These are phyloP conservation scores for Penicillium paxilli DNA, from an alignment of 495 filamentous ascomycete genomes.

Conservation along the genomic window DNA sequence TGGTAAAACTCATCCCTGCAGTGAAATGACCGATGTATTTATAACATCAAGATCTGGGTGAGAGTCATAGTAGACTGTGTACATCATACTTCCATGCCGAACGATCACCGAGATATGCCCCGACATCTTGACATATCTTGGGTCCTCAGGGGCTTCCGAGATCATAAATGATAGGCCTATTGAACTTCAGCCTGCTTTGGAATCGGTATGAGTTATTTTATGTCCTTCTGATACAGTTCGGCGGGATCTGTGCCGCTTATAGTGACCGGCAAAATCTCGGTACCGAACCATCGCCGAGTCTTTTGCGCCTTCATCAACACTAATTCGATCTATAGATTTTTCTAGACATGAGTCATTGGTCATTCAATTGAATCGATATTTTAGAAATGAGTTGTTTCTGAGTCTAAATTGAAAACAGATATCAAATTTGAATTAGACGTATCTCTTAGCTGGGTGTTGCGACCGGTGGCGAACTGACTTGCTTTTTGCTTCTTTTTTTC, in stretches of 20 bases:
- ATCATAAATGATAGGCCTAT: not conserved
- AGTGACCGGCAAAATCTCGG: conserved; percentile 14
- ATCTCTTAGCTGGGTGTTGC: not conserved
- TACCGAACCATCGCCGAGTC: conserved; percentile 14
- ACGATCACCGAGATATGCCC: conserved; percentile 17
- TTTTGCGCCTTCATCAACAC: not conserved
- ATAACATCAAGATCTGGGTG: conserved; percentile 1
- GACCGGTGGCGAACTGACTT: not conserved
- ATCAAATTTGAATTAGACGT: too few species aligned
- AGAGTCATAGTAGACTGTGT: not conserved
- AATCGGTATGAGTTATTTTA: not conserved
- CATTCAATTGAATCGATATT: not conserved
- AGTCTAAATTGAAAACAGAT: too few species aligned
- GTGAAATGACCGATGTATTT: conserved; percentile 5
- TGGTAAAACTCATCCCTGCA: not conserved
- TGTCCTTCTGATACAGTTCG: conserved; percentile 5
- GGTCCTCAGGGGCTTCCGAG: not conserved
- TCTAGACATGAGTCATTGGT: not conserved
- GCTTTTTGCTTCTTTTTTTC: not conserved
- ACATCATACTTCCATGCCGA: conserved; percentile 7
- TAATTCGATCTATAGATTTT: not conserved
- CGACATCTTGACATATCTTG: not conserved
- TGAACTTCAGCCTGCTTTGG: not conserved
- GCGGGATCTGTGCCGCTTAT: not conserved
- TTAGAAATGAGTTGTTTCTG: not conserved